These are phyloP conservation scores for Vigna unguiculata DNA, from an alignment of 306 rosid genomes.

Conservation along the genomic window DNA sequence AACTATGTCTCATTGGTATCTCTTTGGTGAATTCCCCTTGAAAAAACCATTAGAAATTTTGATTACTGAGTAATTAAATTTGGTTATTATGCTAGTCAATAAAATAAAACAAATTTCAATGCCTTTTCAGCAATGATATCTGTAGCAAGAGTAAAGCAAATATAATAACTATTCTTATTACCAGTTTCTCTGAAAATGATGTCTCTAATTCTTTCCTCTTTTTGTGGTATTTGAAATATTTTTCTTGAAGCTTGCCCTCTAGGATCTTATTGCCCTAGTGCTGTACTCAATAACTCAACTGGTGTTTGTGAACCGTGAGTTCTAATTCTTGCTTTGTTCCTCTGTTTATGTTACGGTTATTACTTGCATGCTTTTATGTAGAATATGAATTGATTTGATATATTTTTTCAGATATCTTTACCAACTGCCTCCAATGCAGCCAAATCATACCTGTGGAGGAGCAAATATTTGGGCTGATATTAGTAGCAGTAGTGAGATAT, in stretches of 20 bases:
- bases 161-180: neutral
- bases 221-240: conserved; percentile 46
- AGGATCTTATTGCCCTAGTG: conserved; percentile 81
- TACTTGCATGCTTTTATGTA: neutral
- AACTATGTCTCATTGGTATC: too few relatives aligned
- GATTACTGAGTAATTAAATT: neutral
- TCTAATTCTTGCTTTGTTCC: conserved; percentile 20
- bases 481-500: conserved; percentile 60
- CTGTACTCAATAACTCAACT: conserved; percentile 60
- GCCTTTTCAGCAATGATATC: neutral
- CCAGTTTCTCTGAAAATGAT: conserved; percentile 17
- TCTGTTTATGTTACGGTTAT: conserved; percentile 2
- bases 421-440: conserved; percentile 70
- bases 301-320: conserved; percentile 91
- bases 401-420: conserved; percentile 65
- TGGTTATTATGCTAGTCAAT: neutral
- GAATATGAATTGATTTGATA: conserved; percentile 1
- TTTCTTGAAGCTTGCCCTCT: conserved; percentile 77
- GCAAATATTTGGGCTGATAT: conserved; percentile 86
- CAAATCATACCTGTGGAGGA: conserved; percentile 87
- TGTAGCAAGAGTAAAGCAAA: too few relatives aligned
- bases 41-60: neutral
- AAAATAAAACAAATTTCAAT: neutral
- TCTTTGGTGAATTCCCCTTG: too few relatives aligned
- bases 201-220: conserved; percentile 23